Evolutionary conservation across 768 basidiomycete genomes (phyloP).

Genomic region (Podaxis sp.): DNA sequence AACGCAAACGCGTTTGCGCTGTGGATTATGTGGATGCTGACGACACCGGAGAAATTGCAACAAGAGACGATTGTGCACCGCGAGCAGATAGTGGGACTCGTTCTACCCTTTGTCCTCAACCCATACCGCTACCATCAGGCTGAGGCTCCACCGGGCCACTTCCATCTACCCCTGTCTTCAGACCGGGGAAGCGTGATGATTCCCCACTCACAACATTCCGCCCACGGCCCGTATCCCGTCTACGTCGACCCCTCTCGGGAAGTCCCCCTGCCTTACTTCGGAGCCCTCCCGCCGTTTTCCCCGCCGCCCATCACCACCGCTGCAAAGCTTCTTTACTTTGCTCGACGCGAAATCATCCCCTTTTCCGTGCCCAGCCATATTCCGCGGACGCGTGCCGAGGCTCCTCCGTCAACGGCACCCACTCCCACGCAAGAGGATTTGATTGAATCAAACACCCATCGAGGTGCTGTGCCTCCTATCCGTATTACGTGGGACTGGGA

Average conservation of each 20-base stretch:
- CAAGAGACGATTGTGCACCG: slow-evolving; percentile 26
- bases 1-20: slow-evolving; percentile 50
- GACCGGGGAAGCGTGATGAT: background rate
- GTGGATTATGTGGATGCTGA: slow-evolving; percentile 66
- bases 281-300: slow-evolving; percentile 5
- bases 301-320: slow-evolving; percentile 52
- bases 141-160: slow-evolving; percentile 63
- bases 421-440: slow-evolving; percentile 60
- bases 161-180: slow-evolving; percentile 42
- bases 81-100: slow-evolving; percentile 26
- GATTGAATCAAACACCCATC: slow-evolving; percentile 47
- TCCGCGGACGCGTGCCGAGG: slow-evolving; percentile 30
- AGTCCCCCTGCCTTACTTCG: slow-evolving; percentile 46
- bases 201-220: slow-evolving; percentile 12
- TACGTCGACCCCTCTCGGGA: slow-evolving; percentile 29
- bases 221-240: slow-evolving; percentile 20
- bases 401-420: slow-evolving; percentile 20
- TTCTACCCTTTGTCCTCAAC: slow-evolving; percentile 38
- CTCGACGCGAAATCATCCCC: slow-evolving; percentile 50
- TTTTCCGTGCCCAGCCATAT: slow-evolving; percentile 43
- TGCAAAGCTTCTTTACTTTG: slow-evolving; percentile 64
- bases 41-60: slow-evolving; percentile 27
- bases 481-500: slow-evolving; percentile 21
- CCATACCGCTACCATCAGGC: slow-evolving; percentile 49
- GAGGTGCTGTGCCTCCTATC: slow-evolving; percentile 11